Conservation (phyloP, 805 yeast genomes). For the Candida maesae region DNA sequence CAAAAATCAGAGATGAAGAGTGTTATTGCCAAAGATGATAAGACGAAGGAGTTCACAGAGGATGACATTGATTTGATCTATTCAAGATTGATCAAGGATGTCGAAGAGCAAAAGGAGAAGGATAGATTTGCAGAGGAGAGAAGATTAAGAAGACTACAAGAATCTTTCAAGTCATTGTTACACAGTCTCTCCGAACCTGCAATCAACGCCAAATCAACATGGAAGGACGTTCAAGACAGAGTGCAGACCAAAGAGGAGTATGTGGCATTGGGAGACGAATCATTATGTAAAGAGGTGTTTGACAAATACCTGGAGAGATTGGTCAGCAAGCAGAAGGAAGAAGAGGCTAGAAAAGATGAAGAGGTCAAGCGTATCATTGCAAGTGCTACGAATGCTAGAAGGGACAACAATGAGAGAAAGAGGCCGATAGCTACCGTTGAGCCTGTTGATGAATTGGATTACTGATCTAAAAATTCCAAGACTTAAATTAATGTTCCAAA, state of each 20-base stretch:
- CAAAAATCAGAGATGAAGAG: conserved; percentile 14
- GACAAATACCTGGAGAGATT: conserved; percentile 31
- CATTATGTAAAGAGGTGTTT: conserved; percentile 29
- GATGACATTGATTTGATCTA: conserved; percentile 29
- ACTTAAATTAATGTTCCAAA: too few relatives aligned
- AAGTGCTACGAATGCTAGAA: conserved; percentile 16
- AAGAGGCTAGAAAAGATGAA: conserved; percentile 19
- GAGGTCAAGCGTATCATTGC: conserved; percentile 21
- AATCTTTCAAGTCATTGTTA: not conserved
- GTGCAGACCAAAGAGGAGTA: conserved; percentile 32
- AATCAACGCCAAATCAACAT: conserved; percentile 28
- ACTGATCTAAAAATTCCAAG: conserved; percentile 20
- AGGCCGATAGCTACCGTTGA: conserved; percentile 24
- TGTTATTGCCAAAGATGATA: conserved; percentile 20
- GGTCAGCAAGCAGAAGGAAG: conserved; percentile 23
- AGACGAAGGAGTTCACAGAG: conserved; percentile 27
- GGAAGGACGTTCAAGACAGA: conserved; percentile 34
- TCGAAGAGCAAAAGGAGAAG: conserved; percentile 24
- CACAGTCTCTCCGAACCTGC: conserved; percentile 20
- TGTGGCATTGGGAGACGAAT: conserved; percentile 32
- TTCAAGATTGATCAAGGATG: conserved; percentile 26
- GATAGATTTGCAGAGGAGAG: conserved; percentile 16
- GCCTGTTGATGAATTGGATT: conserved; percentile 33
- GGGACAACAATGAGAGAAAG: conserved; percentile 12
- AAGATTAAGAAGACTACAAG: conserved; percentile 18